These are phyloP conservation scores for Euphorbia celastroides DNA, from an alignment of 441 rosid species.

Conservation along the genomic window DNA sequence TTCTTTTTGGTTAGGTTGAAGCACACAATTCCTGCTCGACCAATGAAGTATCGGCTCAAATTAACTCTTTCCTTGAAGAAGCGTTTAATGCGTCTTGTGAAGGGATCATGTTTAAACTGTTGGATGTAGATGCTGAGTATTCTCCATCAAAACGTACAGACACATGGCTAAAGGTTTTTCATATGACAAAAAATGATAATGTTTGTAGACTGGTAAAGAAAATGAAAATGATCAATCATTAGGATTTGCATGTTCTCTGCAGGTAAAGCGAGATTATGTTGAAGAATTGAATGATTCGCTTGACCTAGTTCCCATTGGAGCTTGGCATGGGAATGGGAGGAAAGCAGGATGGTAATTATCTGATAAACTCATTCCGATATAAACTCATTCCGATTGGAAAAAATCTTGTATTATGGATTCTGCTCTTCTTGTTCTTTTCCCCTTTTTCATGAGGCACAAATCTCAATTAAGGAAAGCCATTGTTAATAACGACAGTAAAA, in stretches of 20 bases:
- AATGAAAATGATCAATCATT: not conserved
- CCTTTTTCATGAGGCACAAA: not conserved
- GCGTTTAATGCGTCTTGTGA: constrained; percentile 72
- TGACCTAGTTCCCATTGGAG: constrained; percentile 92
- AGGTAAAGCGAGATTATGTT: constrained; percentile 90
- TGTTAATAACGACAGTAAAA: not conserved
- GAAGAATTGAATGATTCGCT: constrained; percentile 74
- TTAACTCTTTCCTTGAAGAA: constrained; percentile 61
- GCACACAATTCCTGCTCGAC: constrained; percentile 45
- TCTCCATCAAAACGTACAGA: constrained; percentile 80
- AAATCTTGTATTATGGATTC: not conserved
- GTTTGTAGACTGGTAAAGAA: constrained; percentile 7
- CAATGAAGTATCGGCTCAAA: constrained; percentile 37
- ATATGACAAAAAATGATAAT: not conserved
- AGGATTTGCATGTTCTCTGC: constrained; percentile 20
- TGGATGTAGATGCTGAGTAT: constrained; percentile 69
- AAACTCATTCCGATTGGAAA: constrained; percentile 1
- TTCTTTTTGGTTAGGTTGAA: constrained; percentile 42
- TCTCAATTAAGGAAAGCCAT: not conserved
- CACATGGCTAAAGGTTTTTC: constrained; percentile 80
- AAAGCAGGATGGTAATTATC: constrained; percentile 81
- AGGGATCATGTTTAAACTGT: constrained; percentile 76
- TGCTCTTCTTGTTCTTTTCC: not conserved
- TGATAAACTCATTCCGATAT: not conserved
- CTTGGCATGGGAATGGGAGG: constrained; percentile 94